Base-by-base conservation (phyloP, 225 moss, liverwort and hornwort genomes). In the Bryoerythrophyllum caledonicum region DNA sequence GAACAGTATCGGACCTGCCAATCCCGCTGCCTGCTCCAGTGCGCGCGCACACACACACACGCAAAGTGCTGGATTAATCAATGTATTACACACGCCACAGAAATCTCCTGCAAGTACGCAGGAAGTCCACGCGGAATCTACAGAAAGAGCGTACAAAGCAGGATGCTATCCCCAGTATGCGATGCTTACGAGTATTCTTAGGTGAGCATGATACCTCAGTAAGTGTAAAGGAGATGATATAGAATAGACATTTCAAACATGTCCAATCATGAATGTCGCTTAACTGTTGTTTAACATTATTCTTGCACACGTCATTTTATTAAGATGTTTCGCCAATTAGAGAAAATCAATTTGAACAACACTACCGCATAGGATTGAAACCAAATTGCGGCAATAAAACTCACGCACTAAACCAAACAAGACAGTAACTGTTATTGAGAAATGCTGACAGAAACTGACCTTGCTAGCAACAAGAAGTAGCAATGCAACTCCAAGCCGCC, bases 401-500 rank as follows among this genome's bases (percentile, higher is more conserved):
- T 62, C 24, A 55, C 55, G 11, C 28, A 72, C 57, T 46, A 62
- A 10, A 44, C 71, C 61, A 43, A 77, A 74, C 12, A 38, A 71
- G 62, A 74, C 10, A 14, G 25, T 20, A 38, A 44, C 14, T 37
- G 20, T 28, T 57, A 20, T 25, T 65, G 23, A 48, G 24, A 20
- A 71, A 56, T 67, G 59, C 37, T 58, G 44, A 38, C 25, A 75
- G 9, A 72, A 49, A 57, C 79, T 82, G 82, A 93, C 95, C 95
- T 96, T 96, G 82, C 96, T 94, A 46, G 86, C 80, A 46, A 96
- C 82, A 77, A 96, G 85, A 53, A 96, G 89, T 15, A 92, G 62
- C 49, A 96, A 74, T 46, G 96, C 96, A 52, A 80, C 92, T 63
- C 85, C 90, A 78, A 96, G 86, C 25, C 96, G 92, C 96, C 96